Conservation (phyloP, 2,329 filamentous ascomycete species). For the Pseudopyrenochaeta lycopersici region DNA sequence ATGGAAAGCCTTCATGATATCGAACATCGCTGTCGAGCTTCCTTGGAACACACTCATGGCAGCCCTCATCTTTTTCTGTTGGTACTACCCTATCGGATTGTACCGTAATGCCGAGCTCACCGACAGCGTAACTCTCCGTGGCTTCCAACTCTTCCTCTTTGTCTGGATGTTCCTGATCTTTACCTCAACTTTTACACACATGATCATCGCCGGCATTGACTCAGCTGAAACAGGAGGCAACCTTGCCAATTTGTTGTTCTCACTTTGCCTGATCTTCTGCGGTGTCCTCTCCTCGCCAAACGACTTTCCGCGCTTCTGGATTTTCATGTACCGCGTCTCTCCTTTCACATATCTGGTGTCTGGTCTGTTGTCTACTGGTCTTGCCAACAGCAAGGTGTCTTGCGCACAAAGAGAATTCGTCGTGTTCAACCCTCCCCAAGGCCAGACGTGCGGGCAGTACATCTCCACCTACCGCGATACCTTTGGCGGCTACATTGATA, state of each 20-base stretch:
- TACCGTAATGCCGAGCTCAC: constrained; percentile 73
- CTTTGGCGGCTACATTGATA: constrained; percentile 48
- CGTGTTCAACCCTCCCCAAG: constrained; percentile 68
- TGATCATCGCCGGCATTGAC: constrained; percentile 79
- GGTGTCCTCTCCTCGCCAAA: constrained; percentile 73
- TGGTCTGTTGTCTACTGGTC: constrained; percentile 73
- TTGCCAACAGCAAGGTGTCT: constrained; percentile 71
- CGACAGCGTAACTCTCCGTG: constrained; percentile 71
- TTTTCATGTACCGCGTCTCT: constrained; percentile 83
- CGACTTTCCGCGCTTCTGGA: constrained; percentile 77
- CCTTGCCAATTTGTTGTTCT: constrained; percentile 78
- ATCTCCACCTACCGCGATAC: constrained; percentile 42
- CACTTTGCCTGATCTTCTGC: constrained; percentile 77
- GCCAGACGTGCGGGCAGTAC: constrained; percentile 53
- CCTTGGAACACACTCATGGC: constrained; percentile 84
- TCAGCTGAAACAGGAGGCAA: constrained; percentile 79
- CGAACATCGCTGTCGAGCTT: constrained; percentile 84
- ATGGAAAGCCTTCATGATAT: constrained; percentile 86
- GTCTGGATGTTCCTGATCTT: constrained; percentile 80
- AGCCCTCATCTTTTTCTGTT: constrained; percentile 79
- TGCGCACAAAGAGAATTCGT: constrained; percentile 77
- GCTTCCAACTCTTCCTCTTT: constrained; percentile 81
- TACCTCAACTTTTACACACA: constrained; percentile 80
- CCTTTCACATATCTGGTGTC: constrained; percentile 84
- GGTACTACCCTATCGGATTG: constrained; percentile 87